These are phyloP conservation scores for Gossypium rotundifolium DNA, from an alignment of 345 rosid species.

Conservation along the genomic window DNA sequence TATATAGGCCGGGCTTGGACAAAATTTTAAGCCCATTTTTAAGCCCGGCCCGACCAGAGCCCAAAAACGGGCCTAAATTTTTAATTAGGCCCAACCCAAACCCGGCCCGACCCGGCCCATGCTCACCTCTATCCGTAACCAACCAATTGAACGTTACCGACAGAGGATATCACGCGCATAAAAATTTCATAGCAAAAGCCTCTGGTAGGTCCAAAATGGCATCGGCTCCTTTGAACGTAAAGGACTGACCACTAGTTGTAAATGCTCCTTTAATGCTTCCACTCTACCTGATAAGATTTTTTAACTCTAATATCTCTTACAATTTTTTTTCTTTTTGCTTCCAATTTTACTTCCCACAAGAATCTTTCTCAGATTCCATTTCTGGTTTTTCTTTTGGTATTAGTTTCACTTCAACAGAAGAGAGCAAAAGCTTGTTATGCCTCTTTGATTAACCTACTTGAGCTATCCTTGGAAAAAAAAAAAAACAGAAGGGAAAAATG, in stretches of 20 bases:
- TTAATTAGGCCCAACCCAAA: too few species aligned
- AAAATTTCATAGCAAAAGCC: slow-evolving; percentile 27
- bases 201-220: slow-evolving; percentile 23
- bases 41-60: too few species aligned
- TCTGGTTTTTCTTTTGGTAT: not conserved
- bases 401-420: not conserved
- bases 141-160: slow-evolving; percentile 23
- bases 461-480: too few species aligned
- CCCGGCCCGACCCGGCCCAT: too few species aligned
- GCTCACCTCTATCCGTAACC: not conserved
- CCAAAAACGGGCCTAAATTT: too few species aligned
- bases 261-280: slow-evolving; percentile 28
- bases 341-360: not conserved
- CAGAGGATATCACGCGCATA: slow-evolving; percentile 29
- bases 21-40: too few species aligned
- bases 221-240: slow-evolving; percentile 10
- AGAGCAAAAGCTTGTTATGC: not conserved
- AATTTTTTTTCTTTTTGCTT: not conserved
- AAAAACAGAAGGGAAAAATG: slow-evolving; percentile 23
- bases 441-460: not conserved
- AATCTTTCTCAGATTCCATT: not conserved
- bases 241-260: slow-evolving; percentile 13
- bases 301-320: not conserved
- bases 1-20: too few species aligned
- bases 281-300: slow-evolving; percentile 8